Conservation (phyloP, 352 stramenopile species). For the Pythium dissimile region DNA sequence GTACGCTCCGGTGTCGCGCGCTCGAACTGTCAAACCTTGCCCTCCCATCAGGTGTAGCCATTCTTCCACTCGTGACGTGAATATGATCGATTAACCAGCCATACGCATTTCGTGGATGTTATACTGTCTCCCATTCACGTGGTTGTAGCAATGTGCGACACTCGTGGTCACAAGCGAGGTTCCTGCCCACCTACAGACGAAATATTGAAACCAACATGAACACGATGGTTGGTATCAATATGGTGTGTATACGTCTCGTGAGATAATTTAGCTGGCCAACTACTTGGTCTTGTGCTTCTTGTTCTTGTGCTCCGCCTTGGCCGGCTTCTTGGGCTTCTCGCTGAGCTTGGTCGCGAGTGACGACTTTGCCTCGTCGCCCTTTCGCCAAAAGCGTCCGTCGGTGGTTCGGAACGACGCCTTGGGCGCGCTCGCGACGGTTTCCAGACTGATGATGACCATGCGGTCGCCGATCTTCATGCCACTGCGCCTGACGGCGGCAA, state of each 20-base stretch:
- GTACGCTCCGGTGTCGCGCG: not conserved
- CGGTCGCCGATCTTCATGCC: conserved; percentile 87
- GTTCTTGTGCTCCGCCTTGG: conserved; percentile 13
- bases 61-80: not conserved
- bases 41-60: not conserved
- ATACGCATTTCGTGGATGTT: no score
- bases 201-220: no score
- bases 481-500: conserved; percentile 64
- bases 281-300: conserved; percentile 18
- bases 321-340: conserved; percentile 38
- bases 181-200: no score
- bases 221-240: no score
- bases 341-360: conserved; percentile 79
- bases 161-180: no score
- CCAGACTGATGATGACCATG: conserved; percentile 92
- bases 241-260: no score
- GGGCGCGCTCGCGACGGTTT: conserved; percentile 79
- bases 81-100: no score
- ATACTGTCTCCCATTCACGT: no score
- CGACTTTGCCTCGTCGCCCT: conserved; percentile 84
- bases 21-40: no score
- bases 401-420: conserved; percentile 89
- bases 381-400: conserved; percentile 86
- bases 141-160: no score
- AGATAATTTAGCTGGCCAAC: conserved; percentile 18